Percentiles rank a stretch among this genome's conserved stretches.
Conservation (phyloP, 148 eudicot species). For the Chenopodium album region DNA sequence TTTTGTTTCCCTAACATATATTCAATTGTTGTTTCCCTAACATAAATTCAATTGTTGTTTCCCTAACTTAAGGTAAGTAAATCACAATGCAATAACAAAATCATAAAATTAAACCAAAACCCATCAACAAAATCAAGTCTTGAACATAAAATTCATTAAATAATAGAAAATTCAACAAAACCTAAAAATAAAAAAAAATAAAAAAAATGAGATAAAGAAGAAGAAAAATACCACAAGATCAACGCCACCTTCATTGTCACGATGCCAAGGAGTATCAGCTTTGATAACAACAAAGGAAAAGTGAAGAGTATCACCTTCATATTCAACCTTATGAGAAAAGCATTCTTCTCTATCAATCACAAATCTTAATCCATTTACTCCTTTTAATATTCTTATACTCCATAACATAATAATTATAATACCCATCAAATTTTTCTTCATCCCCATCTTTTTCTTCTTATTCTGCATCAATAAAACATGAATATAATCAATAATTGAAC, state of each 20-base stretch:
- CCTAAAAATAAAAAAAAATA: no score
- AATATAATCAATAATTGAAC: not conserved
- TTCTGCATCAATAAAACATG: not conserved
- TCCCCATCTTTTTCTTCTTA: conserved; percentile 16
- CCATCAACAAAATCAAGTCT: not conserved
- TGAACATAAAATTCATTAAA: not conserved
- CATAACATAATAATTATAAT: conserved; percentile 22
- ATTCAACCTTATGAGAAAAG: conserved; percentile 53
- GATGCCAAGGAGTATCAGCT: conserved; percentile 54
- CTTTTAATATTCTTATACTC: conserved; percentile 29
- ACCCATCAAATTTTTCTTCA: conserved; percentile 2
- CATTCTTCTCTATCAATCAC: conserved; percentile 84
- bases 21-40: no score
- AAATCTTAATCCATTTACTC: conserved; percentile 55
- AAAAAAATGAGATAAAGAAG: not conserved
- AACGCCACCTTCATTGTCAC: conserved; percentile 46
- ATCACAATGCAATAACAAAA: no score
- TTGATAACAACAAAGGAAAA: conserved; percentile 71
- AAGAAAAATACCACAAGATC: conserved; percentile 61
- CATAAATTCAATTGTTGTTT: no score
- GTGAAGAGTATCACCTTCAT: conserved; percentile 62
- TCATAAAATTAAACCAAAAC: no score
- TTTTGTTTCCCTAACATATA: no score
- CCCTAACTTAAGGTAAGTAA: no score
- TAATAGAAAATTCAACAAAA: not conserved